Evolutionary conservation across 352 stramenopile genomes (phyloP).

Genomic region (Globisporangium ultimum): DNA sequence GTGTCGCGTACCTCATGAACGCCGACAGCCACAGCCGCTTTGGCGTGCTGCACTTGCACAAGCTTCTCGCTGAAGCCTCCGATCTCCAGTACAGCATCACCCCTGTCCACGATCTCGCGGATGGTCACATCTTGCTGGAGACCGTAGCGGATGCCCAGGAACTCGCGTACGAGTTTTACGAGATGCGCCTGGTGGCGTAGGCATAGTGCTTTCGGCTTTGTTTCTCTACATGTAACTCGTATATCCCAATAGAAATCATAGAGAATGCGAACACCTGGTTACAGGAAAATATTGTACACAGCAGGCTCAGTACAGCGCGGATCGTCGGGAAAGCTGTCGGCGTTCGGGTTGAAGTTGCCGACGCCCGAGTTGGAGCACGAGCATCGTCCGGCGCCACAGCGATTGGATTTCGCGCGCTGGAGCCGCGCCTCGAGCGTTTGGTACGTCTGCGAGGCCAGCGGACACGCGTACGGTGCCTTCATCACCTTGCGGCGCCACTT

Average conservation of each 20-base stretch:
- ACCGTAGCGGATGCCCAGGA: conserved; percentile 73
- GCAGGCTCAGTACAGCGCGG: conserved; percentile 55
- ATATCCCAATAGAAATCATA: no score
- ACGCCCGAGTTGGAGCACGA: conserved; percentile 62
- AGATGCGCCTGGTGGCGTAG: conserved; percentile 48
- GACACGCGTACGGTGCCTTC: conserved; percentile 70
- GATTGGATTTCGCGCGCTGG: conserved; percentile 66
- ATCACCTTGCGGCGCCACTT: conserved; percentile 65
- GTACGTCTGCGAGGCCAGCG: conserved; percentile 39
- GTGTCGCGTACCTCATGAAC: conserved; percentile 84
- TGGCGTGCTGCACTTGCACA: conserved; percentile 69
- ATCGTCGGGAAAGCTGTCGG: conserved; percentile 68
- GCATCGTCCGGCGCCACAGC: conserved; percentile 64
- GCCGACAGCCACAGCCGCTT: conserved; percentile 86
- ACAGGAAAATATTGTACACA: conserved; percentile 60
- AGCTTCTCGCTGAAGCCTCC: conserved; percentile 44
- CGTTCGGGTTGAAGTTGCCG: conserved; percentile 73
- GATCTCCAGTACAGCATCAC: conserved; percentile 75
- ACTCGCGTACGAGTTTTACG: conserved; percentile 86
- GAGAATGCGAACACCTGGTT: conserved; percentile 6
- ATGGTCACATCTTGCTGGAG: conserved; percentile 64
- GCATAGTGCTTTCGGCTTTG: conserved; percentile 1
- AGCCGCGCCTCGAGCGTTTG: conserved; percentile 61
- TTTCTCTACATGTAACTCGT: no score
- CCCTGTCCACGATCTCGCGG: conserved; percentile 48